Base-by-base conservation (phyloP, 2,329 filamentous ascomycete species). In the Aspergillus pseudoterreus region DNA sequence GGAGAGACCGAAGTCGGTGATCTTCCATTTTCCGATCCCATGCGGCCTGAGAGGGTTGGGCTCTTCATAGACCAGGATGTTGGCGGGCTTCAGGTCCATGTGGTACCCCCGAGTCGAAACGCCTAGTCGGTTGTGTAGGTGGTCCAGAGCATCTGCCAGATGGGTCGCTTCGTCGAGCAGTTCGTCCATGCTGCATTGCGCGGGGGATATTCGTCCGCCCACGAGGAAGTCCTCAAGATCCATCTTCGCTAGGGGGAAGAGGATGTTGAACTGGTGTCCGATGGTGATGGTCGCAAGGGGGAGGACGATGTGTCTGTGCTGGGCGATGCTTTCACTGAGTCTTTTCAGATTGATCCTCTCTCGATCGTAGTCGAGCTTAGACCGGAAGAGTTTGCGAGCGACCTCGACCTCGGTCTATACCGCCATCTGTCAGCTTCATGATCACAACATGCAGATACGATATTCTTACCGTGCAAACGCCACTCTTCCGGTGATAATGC, bases 1-100 rank as follows among this genome's bases (percentile, higher is more conserved):
- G 8, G 60, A 63, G 9, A 59, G 52, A 2, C 62, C 60, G 32
- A 65, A 65, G 43, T 65, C 62, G 0, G 55, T 44, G n/a, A 65
- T 63, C 47, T 51, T 61, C 63, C 63, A 64, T 21, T 46, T 50
- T 9, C 63, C 60, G 2, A 61, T 57, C 6, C 36, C 12, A 5
- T 3, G 9, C 24, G n/a, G 4, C 2, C 35, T 12, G 6, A 9
- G 24, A 9, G 5, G 9, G 6, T 27, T 9, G 9, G 33, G 30
- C 12, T 45, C 5, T 12, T 14, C 24, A 38, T 57, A 61, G 1
- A 64, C 47, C 2, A 65, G 49, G 17, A 65, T 60, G 33, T 63
- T 64, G 8, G 52, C 49, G 2, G 60, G 59, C 30, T 62, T 63
- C 6, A 63, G 51, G 36, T 63, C 57, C 35, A 17, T 38, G 35